Evolutionary conservation across 306 rosid species (phyloP), one percentile per base, ranked within the genome.

Genomic region (Trichosanthes cucumerina): DNA sequence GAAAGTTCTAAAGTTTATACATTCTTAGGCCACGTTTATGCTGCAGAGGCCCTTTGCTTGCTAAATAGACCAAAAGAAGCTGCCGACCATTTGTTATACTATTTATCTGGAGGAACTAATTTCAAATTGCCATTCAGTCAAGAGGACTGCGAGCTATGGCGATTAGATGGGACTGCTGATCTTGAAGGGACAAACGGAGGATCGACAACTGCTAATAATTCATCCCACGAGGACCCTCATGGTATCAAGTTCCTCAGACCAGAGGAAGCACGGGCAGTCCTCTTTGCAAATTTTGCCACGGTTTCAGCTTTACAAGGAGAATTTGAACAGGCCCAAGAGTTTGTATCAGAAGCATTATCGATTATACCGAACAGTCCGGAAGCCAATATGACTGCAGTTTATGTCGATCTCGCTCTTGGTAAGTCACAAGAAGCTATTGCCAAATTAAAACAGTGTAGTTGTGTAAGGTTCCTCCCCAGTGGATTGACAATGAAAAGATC

Each of bases 41-140:
- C 98, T 1, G 97, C 99, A 26, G 99, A 96, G 91, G 96, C 99
- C 54, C 98, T 92, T 47, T 93, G 98, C 91, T 85, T 89, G 82
- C 88, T 96, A 44, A 93, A 90, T 72, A 86, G 96, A 83, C 90
- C 92, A 75, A 96, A 86, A 82, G 99, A 96, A 81, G 99, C 98
- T 64, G 87, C 92, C 60, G 91, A 88, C 62, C 91, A 85, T 86
- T 83, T 96, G 81, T 86, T 88, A 57, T 78, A 66, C 76, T 96
- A 91, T 88, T 81, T 96, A 85, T 87, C 93, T 0, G 97, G 91
- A 54, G 93, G 85, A 63, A 87, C 79, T 68, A 79, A 69, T 72
- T 80, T 91, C 59, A 88, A 84, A 64, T 83, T 91, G 84, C 99
- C 99, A 82, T 96, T 91, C 90, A 88, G 82, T 53, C 87, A 86